Base-by-base conservation (phyloP, 805 yeast species). In the Lipomyces japonicus region DNA sequence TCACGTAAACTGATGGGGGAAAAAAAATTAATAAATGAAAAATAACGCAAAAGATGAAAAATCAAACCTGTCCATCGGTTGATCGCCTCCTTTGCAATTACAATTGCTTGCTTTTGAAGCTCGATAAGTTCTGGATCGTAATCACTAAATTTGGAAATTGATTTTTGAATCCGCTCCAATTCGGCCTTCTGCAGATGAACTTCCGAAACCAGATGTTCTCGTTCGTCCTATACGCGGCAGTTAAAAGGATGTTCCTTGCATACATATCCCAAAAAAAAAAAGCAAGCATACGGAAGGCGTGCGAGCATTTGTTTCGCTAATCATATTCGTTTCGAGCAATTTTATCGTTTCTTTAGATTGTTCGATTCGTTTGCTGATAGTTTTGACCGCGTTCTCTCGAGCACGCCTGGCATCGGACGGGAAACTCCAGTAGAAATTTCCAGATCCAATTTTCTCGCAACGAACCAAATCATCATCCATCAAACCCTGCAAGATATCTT, bases 391-490 rank as follows among this genome's bases (percentile, higher is more conserved):
- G 9, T 45, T 24, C 22, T 51, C 49, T 37, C 63, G 55, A 7
- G 50, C 25, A 1, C 46, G 23, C 46, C 40, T n/a, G 3, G 51
- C 51, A 19, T 60, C 57, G 31, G 62, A 40, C 19, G 55, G 59
- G 51, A 50, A 49, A 35, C 58, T 39, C 60, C 48, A 53, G 61
- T 53, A 53, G 67, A 70, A 48, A 65, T 68, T 53, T 62, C 65
- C 62, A 75, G 69, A 67, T 0, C 84, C 85, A 61, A 84, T 78
- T 61, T 79, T 80, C 52, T 76, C 80, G 35, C 71, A 69, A 39
- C 71, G 71, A 5, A 78, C 69, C 26, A 76, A 57, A 22, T 70
- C 74, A 45, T 79, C 84, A 54, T 77, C 81, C 7, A 76, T 59
- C 50, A 79, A 68, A 2, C 62, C 55, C 37, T 74, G 75, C 7